Evolutionary conservation across 805 yeast genomes (phyloP), one percentile per base, ranked within the genome.

Genomic region (Komagataella mondaviorum): DNA sequence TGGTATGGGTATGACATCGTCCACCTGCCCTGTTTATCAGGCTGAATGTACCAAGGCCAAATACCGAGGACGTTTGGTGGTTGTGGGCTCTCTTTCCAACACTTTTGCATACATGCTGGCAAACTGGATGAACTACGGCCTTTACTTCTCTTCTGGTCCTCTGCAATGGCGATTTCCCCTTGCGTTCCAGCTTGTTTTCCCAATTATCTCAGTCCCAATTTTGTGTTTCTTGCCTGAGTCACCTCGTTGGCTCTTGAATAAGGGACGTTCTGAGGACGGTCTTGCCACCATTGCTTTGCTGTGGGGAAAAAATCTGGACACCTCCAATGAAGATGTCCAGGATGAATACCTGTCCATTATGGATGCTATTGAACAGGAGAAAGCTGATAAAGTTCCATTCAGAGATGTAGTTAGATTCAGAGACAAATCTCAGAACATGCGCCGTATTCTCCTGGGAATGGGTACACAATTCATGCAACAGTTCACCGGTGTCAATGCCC

Each of bases 381-480:
- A 66, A 58, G 63, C 59, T 48, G 58, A 57, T 14, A 55, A 73
- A 57, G 71, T 72, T 52, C 71, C 77, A 18, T 59, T 72, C 62
- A 74, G 67, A 65, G 81, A 65, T 49, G 55, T 72, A 36, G 59
- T 70, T 51, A 59, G 68, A 23, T 60, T 64, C 46, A 70, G 72
- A 45, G 81, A 81, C 36, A 79, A 78, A 62, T 71, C 81, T 49
- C 85, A 80, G 64, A 80, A 81, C 60, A 66, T 80, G 58, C 77
- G 74, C 61, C 71, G 84, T 70, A 77, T 78, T 70, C 51, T 78
- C 46, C 68, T 82, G 54, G 86, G 87, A 60, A 69, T 84, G 2
- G 78, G 84, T 6, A 68, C 83, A 23, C 87, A 82, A 67, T 80
- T 82, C 58, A 78, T 79, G 75, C 85, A 80, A 67, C 87, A 82